Conservation (phyloP, 495 filamentous ascomycete species). For the Podospora fimiseda region DNA sequence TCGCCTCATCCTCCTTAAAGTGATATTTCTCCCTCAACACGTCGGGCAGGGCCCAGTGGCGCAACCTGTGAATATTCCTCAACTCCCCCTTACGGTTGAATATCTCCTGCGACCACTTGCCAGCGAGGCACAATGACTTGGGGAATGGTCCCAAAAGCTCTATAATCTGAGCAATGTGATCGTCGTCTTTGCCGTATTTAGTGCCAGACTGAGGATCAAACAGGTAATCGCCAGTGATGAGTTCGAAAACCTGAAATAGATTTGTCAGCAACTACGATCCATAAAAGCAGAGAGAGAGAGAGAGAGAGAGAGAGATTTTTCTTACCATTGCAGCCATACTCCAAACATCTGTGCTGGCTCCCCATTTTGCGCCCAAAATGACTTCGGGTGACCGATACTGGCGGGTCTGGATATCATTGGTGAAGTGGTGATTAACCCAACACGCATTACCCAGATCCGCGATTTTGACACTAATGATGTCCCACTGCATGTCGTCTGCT, state of each 20-base stretch:
- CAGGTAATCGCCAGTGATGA: slow-evolving; percentile 97
- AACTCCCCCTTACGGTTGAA: slow-evolving; percentile 98
- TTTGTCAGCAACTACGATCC: neutral
- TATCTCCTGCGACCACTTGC: slow-evolving; percentile 98
- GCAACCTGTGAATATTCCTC: slow-evolving; percentile 92
- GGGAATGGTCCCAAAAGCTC: slow-evolving; percentile 93
- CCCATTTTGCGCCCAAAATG: slow-evolving; percentile 95
- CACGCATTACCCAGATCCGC: slow-evolving; percentile 97
- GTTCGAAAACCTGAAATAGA: slow-evolving; percentile 74
- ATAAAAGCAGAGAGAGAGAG: neutral
- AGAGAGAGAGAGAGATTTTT: neutral
- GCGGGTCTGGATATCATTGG: slow-evolving; percentile 96
- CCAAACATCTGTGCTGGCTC: slow-evolving; percentile 97
- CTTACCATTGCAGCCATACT: slow-evolving; percentile 98
- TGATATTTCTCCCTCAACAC: slow-evolving; percentile 97
- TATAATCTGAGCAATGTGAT: slow-evolving; percentile 99
- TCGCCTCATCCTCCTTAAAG: slow-evolving; percentile 70
- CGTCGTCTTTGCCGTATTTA: slow-evolving; percentile 99
- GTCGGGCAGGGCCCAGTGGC: slow-evolving; percentile 93
- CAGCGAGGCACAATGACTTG: slow-evolving; percentile 78
- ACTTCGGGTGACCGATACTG: slow-evolving; percentile 98
- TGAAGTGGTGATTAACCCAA: slow-evolving; percentile 98
- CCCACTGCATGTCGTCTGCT: slow-evolving; percentile 43
- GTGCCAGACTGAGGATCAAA: slow-evolving; percentile 99
- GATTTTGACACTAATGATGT: slow-evolving; percentile 97